Base-by-base conservation (phyloP, 73 alveolate genomes). In the Paramecium caudatum region DNA sequence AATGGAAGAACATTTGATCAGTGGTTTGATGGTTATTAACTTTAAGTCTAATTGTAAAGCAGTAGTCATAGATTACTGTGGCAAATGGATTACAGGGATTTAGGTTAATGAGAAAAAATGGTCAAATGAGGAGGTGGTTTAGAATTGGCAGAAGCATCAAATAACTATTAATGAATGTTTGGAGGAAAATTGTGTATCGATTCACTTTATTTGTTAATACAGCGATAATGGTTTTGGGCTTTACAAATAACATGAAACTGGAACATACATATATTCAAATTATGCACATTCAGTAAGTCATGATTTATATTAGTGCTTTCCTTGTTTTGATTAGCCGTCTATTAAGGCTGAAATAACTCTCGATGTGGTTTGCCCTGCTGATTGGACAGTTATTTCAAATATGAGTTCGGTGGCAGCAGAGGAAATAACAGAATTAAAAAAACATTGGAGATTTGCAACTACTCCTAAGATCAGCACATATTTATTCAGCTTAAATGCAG, bases 321-420 rank as follows among this genome's bases (percentile, higher is more conserved):
- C 99, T 7, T 93, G 96, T 80, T 96, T 96, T 91, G 99, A 96
- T 93, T 98, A 96, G 78, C 99, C 99, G 17, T 61, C 91, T 36
- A 93, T 95, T 82, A 96, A 96, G 88, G 92, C 98, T 1, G 91
- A 83, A 47, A 95, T 96, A 81, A 85, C 94, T 65, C 91, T 97
- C 43, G 47, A 90, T 5, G 65, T 97, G 39, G 90, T 63, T 48
- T 95, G 92, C 23, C 81, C 88, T 13, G 9, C 36, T 13, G 62
- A 78, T 9, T 94, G 90, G 65, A 50, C 65, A 4, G 96, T 93
- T 6, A 84, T 95, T 55, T 95, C 98, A 6, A 97, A 97, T 46
- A 88, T 91, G 74, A 82, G 82, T 41, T 84, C 83, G 13, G 34
- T 0, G 8, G 27, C 81, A 0, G 61, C 86, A 37, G 93, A 84